phyloP scores from a whole-genome alignment of 768 basidiomycete genomes.

The Pleurotus giganteus region DNA sequence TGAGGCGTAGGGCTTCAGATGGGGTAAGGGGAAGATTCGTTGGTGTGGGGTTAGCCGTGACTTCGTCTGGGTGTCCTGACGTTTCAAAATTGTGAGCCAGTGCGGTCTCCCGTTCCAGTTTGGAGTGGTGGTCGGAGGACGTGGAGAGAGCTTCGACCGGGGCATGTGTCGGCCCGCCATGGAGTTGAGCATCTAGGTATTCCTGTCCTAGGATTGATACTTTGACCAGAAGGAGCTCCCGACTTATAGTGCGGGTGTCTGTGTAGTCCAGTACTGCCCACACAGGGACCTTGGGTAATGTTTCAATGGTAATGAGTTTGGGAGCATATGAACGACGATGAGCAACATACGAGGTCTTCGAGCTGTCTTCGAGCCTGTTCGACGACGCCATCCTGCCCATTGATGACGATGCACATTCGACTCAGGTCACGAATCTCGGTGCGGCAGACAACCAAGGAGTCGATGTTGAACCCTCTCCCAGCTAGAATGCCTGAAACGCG shows the following conservation, averaged over 20 bases:
- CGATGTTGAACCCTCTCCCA: slow-evolving; percentile 97
- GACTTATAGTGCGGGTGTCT: slow-evolving; percentile 83
- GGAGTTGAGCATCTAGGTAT: slow-evolving; percentile 90
- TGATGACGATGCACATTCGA: slow-evolving; percentile 97
- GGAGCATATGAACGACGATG: neutral
- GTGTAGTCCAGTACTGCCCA: slow-evolving; percentile 99
- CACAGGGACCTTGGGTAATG: slow-evolving; percentile 99
- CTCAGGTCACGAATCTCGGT: slow-evolving; percentile 96
- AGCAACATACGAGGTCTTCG: slow-evolving; percentile 81
- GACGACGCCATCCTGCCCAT: slow-evolving; percentile 95
- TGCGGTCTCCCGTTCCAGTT: slow-evolving; percentile 66
- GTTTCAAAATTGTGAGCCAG: slow-evolving; percentile 78
- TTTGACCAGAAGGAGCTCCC: slow-evolving; percentile 94
- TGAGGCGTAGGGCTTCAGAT: slow-evolving; percentile 84
- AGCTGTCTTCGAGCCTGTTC: slow-evolving; percentile 96
- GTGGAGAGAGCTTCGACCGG: slow-evolving; percentile 44
- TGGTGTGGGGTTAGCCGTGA: slow-evolving; percentile 42
- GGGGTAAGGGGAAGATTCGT: slow-evolving; percentile 52
- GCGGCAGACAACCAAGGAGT: slow-evolving; percentile 96
- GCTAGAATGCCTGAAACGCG: slow-evolving; percentile 97
- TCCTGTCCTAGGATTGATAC: slow-evolving; percentile 97
- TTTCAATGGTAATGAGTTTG: neutral
- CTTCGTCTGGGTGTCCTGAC: neutral
- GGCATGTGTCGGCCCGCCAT: slow-evolving; percentile 81
- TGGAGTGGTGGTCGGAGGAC: slow-evolving; percentile 21